A percentile compares a stretch with the other conserved stretches of the same genome.
Evolutionary conservation across 106 monocot species (phyloP).

Genomic region (Acorus calamus): DNA sequence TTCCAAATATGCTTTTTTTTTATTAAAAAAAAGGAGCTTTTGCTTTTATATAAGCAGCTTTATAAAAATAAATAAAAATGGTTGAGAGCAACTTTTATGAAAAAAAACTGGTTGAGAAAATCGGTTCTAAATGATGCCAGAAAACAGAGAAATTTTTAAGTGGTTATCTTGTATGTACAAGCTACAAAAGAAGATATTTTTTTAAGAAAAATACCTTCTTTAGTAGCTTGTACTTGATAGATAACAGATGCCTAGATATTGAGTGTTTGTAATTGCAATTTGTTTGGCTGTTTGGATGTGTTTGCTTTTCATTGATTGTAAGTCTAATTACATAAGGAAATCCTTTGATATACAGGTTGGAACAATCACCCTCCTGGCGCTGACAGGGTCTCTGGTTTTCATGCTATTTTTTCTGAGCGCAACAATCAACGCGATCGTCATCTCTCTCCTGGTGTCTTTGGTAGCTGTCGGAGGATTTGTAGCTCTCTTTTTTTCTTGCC

Average conservation of each 20-base stretch:
- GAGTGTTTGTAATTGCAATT: not conserved
- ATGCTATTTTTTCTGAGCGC: slow-evolving; percentile 55
- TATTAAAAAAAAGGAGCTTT: too few species aligned
- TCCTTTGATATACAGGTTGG: slow-evolving; percentile 46
- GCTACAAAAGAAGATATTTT: too few species aligned
- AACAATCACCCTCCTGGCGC: slow-evolving; percentile 40
- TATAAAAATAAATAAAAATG: too few species aligned
- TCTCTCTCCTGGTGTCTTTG: slow-evolving; percentile 68
- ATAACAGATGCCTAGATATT: not conserved
- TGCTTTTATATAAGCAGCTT: too few species aligned
- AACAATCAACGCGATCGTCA: slow-evolving; percentile 63
- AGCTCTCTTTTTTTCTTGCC: slow-evolving; percentile 73
- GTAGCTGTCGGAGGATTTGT: slow-evolving; percentile 81
- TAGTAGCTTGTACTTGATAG: not conserved
- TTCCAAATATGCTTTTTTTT: too few species aligned
- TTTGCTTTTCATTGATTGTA: slow-evolving; percentile 1
- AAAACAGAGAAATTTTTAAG: too few species aligned
- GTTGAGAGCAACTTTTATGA: too few species aligned
- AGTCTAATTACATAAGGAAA: slow-evolving; percentile 1
- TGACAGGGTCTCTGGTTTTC: slow-evolving; percentile 63
- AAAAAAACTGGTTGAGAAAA: too few species aligned
- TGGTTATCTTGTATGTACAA: too few species aligned
- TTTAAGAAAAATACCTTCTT: not conserved
- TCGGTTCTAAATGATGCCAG: too few species aligned
- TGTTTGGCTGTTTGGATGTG: not conserved